Evolutionary conservation across 2,329 filamentous ascomycete species (phyloP).

Genomic region (Ilyonectria mors-panacis): DNA sequence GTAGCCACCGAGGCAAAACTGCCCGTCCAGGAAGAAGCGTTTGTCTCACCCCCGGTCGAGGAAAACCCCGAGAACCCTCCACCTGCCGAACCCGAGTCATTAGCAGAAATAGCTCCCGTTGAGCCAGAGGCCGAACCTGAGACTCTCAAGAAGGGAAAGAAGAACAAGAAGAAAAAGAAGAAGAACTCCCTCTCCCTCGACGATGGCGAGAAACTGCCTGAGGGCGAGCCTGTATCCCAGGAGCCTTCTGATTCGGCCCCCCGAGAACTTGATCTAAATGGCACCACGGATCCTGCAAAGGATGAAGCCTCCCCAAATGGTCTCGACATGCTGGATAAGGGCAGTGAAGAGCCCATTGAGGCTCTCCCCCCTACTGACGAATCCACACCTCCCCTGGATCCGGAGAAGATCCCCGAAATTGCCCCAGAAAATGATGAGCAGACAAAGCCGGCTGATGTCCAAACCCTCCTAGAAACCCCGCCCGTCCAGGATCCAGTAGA

Average conservation of each 20-base stretch:
- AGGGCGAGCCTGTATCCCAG: constrained; percentile 29
- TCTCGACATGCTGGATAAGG: constrained; percentile 21
- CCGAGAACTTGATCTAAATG: constrained; percentile 12
- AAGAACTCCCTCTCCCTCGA: constrained; percentile 37
- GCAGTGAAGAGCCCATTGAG: constrained; percentile 23
- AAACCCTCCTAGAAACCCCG: constrained; percentile 41
- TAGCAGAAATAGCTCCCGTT: constrained; percentile 18
- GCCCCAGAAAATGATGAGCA: constrained; percentile 41
- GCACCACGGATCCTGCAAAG: constrained; percentile 14
- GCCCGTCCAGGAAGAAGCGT: constrained; percentile 43
- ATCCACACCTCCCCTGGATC: constrained; percentile 23
- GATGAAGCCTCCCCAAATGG: constrained; percentile 27
- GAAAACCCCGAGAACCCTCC: neutral
- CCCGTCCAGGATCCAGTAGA: constrained; percentile 39
- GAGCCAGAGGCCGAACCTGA: constrained; percentile 22
- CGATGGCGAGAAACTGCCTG: constrained; percentile 34
- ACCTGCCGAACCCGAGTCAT: constrained; percentile 21
- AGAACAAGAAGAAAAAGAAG: constrained; percentile 57
- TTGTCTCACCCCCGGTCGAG: constrained; percentile 6
- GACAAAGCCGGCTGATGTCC: constrained; percentile 45
- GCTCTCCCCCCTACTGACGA: constrained; percentile 26
- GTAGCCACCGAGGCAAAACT: neutral
- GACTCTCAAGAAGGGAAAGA: constrained; percentile 49
- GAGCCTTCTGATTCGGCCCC: constrained; percentile 22
- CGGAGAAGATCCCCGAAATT: constrained; percentile 40